Evolutionary conservation across 1,284 basidiomycete genomes (phyloP), one percentile per base, ranked within the genome.

Genomic region (Boletus nobilissimus): DNA sequence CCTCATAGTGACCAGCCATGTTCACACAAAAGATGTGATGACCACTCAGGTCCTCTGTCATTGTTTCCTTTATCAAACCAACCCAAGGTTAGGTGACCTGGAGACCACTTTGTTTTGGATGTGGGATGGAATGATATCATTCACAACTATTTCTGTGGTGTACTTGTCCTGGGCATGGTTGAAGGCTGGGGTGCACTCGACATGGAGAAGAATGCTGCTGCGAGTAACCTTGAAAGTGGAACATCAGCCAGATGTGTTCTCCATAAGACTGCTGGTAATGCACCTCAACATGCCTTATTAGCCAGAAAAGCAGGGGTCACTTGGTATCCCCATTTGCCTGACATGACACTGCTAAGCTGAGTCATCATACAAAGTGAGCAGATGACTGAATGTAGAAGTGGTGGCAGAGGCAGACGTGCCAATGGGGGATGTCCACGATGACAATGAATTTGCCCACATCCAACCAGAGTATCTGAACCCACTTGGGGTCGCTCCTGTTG

Each of bases 141-240:
- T 19, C 19, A 43, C 34, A 13, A 54, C 32, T 29, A 3, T 62
- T 60, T 80, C 83, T 2, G 80, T 84, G 60, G 83, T 2, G 86
- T 87, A 43, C 87, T 87, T 63, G 88, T 86, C 91, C 24, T 94
- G 90, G 4, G 96, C 96, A 82, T 98, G 98, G 86, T 98, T 94
- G 91, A 98, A 98, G 0, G 97, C 97, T 0, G 97, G 97, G 0
- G 96, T 96, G 82, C 96, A 97, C 87, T 97, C 95, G 85, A 97
- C 90, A 74, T 91, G 90, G 75, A 97, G 89, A 0, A 94, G 92
- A 46, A 97, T 88, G 7, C 84, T 89, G 4, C 97, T 97, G 32
- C 97, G 93, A 79, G 97, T 92, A 77, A 94, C 92, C 91, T 92
- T 67, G 26, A 14, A n/a, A 70, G 46, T 39, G 72, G 48, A 73